These are phyloP conservation scores for Tremellales sp. DNA, from an alignment of 1,284 basidiomycete species.

Conservation along the genomic window DNA sequence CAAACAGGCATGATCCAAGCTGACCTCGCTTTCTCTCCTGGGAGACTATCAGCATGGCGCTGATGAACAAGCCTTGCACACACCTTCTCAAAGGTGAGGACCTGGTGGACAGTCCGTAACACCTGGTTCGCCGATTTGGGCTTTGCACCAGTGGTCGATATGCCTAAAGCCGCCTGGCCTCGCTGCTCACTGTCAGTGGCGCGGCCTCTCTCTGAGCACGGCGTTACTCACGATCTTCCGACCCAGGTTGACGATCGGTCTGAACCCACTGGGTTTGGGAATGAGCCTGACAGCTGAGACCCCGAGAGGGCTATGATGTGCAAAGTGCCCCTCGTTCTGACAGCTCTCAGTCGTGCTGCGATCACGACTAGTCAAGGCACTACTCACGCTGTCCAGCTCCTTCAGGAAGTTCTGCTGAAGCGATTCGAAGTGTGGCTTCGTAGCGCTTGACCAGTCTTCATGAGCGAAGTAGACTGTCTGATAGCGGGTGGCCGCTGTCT, in stretches of 20 bases:
- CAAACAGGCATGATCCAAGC: constrained; percentile 74
- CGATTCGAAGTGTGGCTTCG: constrained; percentile 70
- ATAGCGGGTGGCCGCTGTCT: constrained; percentile 83
- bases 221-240: constrained; percentile 53
- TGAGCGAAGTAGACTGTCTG: constrained; percentile 88
- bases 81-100: constrained; percentile 82
- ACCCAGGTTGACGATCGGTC: constrained; percentile 90
- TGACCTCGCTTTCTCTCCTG: constrained; percentile 63
- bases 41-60: not conserved
- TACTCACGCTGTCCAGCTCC: constrained; percentile 36
- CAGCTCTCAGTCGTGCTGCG: too few species aligned
- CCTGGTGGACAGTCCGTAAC: constrained; percentile 74
- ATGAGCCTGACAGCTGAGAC: constrained; percentile 70
- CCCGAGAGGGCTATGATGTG: constrained; percentile 24
- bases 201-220: constrained; percentile 19
- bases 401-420: constrained; percentile 52
- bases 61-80: constrained; percentile 1
- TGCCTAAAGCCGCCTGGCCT: constrained; percentile 6
- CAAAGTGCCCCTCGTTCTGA: constrained; percentile 17
- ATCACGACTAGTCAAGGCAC: too few species aligned
- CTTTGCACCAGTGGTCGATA: constrained; percentile 6
- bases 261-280: constrained; percentile 88
- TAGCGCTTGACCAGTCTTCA: constrained; percentile 85
- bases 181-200: constrained; percentile 10
- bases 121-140: constrained; percentile 60